These are phyloP conservation scores for Silene noctiflora DNA, from an alignment of 179 eudicot species.

Conservation along the genomic window DNA sequence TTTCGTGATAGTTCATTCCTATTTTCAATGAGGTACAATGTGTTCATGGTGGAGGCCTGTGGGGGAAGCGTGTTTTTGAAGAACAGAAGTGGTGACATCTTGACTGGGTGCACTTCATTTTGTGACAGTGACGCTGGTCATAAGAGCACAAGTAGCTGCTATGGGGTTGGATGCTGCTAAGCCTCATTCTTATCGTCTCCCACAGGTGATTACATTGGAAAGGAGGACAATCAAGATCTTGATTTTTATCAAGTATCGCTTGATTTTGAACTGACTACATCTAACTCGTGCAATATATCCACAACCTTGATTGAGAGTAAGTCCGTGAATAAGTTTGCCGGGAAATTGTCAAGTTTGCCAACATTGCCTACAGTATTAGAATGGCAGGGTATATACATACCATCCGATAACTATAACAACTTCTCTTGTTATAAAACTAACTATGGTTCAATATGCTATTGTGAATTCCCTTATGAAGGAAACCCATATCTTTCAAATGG, in stretches of 20 bases:
- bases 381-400: too few relatives aligned
- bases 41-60: slow-evolving; percentile 24
- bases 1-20: slow-evolving; percentile 20
- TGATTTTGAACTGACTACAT: not conserved
- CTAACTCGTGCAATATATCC: slow-evolving; percentile 14
- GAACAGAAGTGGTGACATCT: slow-evolving; percentile 15
- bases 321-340: slow-evolving; percentile 1
- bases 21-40: slow-evolving; percentile 16
- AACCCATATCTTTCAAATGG: slow-evolving; percentile 31
- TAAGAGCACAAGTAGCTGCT: not conserved
- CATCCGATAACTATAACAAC: not conserved
- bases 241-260: slow-evolving; percentile 23
- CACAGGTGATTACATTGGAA: not conserved
- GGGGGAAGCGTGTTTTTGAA: slow-evolving; percentile 20
- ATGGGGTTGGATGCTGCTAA: slow-evolving; percentile 27
- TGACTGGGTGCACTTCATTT: slow-evolving; percentile 26
- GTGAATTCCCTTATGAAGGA: slow-evolving; percentile 11
- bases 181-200: slow-evolving; percentile 22
- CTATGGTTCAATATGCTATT: not conserved
- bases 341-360: slow-evolving; percentile 11
- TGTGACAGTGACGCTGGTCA: not conserved
- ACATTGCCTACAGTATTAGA: slow-evolving; percentile 22
- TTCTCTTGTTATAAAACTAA: not conserved
- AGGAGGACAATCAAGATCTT: not conserved
- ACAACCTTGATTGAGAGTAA: slow-evolving; percentile 18